phyloP scores from a whole-genome alignment of 441 rosid genomes.

The Cnidoscolus chayamansa region DNA sequence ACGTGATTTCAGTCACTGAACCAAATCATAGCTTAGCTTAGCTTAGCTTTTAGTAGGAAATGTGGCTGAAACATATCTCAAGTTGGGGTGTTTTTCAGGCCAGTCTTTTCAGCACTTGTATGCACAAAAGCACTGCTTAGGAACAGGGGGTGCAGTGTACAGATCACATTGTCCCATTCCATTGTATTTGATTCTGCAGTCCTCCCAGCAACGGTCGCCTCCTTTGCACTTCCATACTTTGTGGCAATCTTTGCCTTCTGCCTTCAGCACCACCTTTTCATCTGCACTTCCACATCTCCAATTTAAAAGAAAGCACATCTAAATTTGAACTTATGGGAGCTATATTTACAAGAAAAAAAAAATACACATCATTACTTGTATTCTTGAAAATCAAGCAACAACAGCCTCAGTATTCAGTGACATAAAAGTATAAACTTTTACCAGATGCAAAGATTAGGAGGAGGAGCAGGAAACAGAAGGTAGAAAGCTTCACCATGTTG shows the following conservation, averaged over 20 bases:
- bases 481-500: conserved; percentile 20
- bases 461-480: conserved; percentile 18
- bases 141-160: conserved; percentile 36
- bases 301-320: too few species aligned
- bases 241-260: conserved; percentile 39
- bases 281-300: conserved; percentile 12
- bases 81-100: too few species aligned
- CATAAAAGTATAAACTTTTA: neutral
- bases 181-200: conserved; percentile 29
- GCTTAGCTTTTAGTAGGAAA: too few species aligned
- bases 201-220: conserved; percentile 33
- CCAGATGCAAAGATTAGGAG: conserved; percentile 23
- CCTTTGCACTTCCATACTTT: conserved; percentile 42
- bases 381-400: too few species aligned
- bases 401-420: too few species aligned
- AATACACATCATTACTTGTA: too few species aligned
- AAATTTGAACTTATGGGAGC: too few species aligned
- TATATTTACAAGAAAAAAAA: too few species aligned
- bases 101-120: conserved; percentile 24
- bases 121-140: conserved; percentile 44
- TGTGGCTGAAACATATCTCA: too few species aligned
- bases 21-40: too few species aligned
- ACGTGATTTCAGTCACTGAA: too few species aligned
- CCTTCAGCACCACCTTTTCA: conserved; percentile 9
- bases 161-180: conserved; percentile 38